Conservation (phyloP, 1,284 basidiomycete species). For the Xanthoconium separans region DNA sequence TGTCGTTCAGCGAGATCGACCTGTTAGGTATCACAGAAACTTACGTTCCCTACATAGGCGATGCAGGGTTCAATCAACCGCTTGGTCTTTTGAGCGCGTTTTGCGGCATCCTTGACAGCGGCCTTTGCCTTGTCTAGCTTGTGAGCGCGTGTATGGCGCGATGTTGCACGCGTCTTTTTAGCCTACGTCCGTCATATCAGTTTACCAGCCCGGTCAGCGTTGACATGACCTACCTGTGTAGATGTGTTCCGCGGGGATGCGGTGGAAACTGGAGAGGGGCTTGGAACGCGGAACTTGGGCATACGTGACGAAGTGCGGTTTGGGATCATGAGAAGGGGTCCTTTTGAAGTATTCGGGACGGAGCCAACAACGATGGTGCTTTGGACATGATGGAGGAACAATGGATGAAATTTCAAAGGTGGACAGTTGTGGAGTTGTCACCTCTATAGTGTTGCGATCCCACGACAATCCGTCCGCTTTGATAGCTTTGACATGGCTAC, state of each 20-base stretch:
- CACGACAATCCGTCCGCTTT: constrained; percentile 11
- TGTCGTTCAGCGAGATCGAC: not conserved
- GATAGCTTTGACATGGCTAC: constrained; percentile 29
- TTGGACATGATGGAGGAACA: constrained; percentile 28
- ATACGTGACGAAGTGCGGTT: constrained; percentile 7
- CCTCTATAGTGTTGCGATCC: constrained; percentile 4
- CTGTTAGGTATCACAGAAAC: constrained; percentile 14
- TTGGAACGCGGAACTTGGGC: constrained; percentile 22
- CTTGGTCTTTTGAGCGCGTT: constrained; percentile 14
- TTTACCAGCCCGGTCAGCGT: not conserved
- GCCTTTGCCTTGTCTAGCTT: constrained; percentile 19
- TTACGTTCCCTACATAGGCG: constrained; percentile 62
- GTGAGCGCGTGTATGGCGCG: constrained; percentile 12
- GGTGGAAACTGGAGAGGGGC: constrained; percentile 13
- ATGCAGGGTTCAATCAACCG: constrained; percentile 27
- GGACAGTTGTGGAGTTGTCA: constrained; percentile 16
- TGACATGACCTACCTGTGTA: constrained; percentile 10
- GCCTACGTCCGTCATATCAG: constrained; percentile 2
- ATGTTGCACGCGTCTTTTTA: constrained; percentile 4
- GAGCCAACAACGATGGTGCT: constrained; percentile 9
- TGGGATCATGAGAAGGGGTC: not conserved
- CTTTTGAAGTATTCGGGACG: constrained; percentile 22
- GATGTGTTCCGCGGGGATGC: not conserved
- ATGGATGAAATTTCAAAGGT: constrained; percentile 7
- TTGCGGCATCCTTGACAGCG: constrained; percentile 23